phyloP scores from a whole-genome alignment of 208 protist species.

The Endotrypanum monterogeii region DNA sequence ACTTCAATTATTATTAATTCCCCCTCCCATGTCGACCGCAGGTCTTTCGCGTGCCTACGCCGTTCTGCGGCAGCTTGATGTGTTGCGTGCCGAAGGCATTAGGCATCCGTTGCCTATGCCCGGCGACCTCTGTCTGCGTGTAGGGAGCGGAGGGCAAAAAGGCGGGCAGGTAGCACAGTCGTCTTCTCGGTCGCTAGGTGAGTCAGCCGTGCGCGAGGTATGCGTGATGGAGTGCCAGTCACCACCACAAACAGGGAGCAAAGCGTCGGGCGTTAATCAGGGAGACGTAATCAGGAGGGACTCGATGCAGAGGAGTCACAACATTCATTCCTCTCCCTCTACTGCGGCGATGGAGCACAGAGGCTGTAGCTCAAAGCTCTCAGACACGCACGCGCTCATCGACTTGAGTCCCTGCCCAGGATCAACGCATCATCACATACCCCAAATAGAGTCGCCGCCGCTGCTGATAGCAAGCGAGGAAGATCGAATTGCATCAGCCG shows the following conservation, averaged over 20 bases:
- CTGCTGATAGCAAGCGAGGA: not conserved
- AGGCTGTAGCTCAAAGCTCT: not conserved
- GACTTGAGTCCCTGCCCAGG: not conserved
- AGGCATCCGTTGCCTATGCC: conserved; percentile 30
- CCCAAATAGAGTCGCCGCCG: not conserved
- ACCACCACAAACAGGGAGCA: not conserved
- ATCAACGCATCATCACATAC: not conserved
- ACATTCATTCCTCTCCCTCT: not conserved
- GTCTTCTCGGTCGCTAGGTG: not conserved
- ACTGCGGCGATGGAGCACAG: not conserved
- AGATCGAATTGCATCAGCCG: not conserved
- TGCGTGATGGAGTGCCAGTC: not conserved
- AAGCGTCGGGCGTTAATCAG: not conserved
- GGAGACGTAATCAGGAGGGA: not conserved
- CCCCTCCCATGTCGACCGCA: conserved; percentile 25
- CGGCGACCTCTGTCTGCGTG: not conserved
- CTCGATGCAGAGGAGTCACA: not conserved
- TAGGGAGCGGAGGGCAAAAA: not conserved
- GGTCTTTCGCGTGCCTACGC: conserved; percentile 71
- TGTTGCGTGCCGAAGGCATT: conserved; percentile 53
- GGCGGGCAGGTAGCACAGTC: not conserved
- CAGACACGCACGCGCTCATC: not conserved
- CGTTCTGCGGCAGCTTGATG: conserved; percentile 61
- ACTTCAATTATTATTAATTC: not conserved
- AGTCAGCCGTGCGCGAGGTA: not conserved